phyloP scores from a whole-genome alignment of 169 alveolate genomes.

The Plasmodium falciparum region DNA sequence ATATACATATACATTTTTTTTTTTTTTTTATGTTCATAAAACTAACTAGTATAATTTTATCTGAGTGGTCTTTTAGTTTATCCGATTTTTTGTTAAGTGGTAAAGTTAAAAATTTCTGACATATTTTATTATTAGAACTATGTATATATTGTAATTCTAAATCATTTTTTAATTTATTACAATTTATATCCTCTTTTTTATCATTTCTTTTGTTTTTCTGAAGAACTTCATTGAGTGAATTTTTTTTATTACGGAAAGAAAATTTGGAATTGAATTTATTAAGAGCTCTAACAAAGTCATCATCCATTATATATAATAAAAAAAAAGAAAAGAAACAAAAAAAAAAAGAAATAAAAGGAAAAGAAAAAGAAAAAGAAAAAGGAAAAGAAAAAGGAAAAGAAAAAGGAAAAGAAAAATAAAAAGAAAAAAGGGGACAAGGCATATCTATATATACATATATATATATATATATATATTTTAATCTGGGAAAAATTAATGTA shows the following conservation, averaged over 20 bases:
- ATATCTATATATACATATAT: not conserved
- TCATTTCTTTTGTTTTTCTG: slow-evolving; percentile 5
- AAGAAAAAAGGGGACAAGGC: not conserved
- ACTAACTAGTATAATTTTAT: slow-evolving; percentile 65
- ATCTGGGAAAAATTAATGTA: not conserved
- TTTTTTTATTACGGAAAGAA: slow-evolving; percentile 25
- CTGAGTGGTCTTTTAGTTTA: slow-evolving; percentile 44
- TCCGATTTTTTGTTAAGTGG: slow-evolving; percentile 24
- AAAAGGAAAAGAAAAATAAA: not conserved
- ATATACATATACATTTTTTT: not conserved
- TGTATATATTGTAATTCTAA: slow-evolving; percentile 64
- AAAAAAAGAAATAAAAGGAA: not conserved
- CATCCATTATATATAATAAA: slow-evolving; percentile 44
- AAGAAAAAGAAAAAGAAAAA: not conserved
- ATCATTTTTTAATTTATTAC: slow-evolving; percentile 51
- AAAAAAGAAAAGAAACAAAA: not conserved
- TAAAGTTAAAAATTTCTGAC: slow-evolving; percentile 66
- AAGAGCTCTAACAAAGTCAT: slow-evolving; percentile 61
- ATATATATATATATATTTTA: not conserved
- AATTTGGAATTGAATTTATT: slow-evolving; percentile 57
- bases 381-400: no score
- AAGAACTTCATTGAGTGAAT: not conserved
- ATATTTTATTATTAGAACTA: slow-evolving; percentile 61
- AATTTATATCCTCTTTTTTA: not conserved
- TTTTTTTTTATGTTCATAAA: not conserved